Base-by-base conservation (phyloP, 176 grass and related monocot genomes). In the Alloteropsis semialata region DNA sequence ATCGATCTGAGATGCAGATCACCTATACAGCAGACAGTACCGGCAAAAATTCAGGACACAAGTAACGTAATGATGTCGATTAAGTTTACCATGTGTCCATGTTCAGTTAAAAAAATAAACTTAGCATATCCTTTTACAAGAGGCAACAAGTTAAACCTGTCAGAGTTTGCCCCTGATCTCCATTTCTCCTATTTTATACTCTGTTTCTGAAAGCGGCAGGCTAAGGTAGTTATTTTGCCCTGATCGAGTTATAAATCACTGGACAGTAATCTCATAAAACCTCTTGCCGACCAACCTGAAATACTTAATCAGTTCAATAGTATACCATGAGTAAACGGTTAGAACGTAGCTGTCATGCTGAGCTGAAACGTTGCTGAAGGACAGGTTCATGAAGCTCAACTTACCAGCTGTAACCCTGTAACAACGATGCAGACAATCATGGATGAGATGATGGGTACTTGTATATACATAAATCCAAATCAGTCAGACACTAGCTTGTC, bases 341-440 rank as follows among this genome's bases (percentile, higher is more conserved):
- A 82, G 64, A 65, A 76, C 44, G 77, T 82, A 69, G 62, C 78
- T 57, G 34, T 85, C 76, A 69, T 61, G 69, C 54, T 69, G 18
- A 53, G 70, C 78, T 37, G 53, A 56, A 55, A 85, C 16, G 16
- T 25, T 22, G 57, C 30, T 5, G 60, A 76, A 61, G 81, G 11
- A 66, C 76, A 37, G 69, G 69, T 41, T 50, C 11, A 12, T 5
- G 33, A 53, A 75, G 71, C 77, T 81, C 61, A 71, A 46, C 74
- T 80, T 81, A 89, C 87, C 78, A 76, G 82, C 71, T 81, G 87
- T 81, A 89, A 81, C 25, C 68, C 77, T 63, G 82, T 71, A 81
- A 81, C 82, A 56, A 44, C 24, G 51, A 68, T 9, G 3, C 33
- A n/a, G 6, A 16, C 42, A 83, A 73, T 53, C 59, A 84, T 66